These are phyloP conservation scores for Paspalum vaginatum DNA, from an alignment of 176 grass and related monocot genomes.

Conservation along the genomic window DNA sequence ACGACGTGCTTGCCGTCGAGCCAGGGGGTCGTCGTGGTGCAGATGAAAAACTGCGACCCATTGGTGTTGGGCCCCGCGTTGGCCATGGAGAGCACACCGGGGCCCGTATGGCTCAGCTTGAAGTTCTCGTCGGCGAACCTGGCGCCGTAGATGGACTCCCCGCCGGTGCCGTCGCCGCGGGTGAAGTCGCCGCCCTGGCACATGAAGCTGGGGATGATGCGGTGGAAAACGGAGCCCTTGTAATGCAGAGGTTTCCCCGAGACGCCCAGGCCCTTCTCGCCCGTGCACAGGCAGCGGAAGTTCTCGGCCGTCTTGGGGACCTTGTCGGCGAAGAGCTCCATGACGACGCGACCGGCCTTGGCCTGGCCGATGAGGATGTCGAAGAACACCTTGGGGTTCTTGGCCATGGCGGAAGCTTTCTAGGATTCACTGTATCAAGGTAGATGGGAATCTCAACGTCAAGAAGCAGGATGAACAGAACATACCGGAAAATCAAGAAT, in stretches of 20 bases:
- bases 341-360: conserved; percentile 56
- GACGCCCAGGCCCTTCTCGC: conserved; percentile 54
- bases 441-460: neutral
- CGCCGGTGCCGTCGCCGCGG: conserved; percentile 68
- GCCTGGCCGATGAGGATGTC: conserved; percentile 71
- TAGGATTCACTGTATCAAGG: neutral
- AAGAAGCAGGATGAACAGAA: neutral
- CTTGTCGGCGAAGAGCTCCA: conserved; percentile 73
- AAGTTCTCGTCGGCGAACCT: conserved; percentile 80
- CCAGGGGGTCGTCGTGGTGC: conserved; percentile 58
- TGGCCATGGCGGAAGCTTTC: conserved; percentile 37
- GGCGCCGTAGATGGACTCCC: conserved; percentile 69
- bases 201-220: conserved; percentile 75
- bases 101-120: conserved; percentile 56
- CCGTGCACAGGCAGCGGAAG: conserved; percentile 78
- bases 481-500: neutral
- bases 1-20: conserved; percentile 76
- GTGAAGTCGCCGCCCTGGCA: conserved; percentile 89
- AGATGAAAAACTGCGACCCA: conserved; percentile 80
- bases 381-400: conserved; percentile 84
- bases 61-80: conserved; percentile 77
- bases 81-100: conserved; percentile 73
- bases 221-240: conserved; percentile 75
- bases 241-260: conserved; percentile 68
- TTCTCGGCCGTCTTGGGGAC: conserved; percentile 69